phyloP scores from a whole-genome alignment of 139 green algal species.

The Picochlorum sp. region DNA sequence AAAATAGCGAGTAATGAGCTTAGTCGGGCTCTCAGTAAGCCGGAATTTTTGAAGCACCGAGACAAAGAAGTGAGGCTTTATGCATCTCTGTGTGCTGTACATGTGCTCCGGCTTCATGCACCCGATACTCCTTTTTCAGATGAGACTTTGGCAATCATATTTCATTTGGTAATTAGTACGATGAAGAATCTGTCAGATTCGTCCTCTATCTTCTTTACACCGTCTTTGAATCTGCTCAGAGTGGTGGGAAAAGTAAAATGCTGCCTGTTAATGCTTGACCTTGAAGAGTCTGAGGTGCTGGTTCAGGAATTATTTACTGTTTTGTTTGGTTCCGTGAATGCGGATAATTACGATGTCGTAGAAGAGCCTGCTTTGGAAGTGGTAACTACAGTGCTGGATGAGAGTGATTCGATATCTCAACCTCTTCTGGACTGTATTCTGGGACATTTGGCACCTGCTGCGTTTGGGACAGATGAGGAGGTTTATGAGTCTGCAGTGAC shows the following conservation, averaged over 20 bases:
- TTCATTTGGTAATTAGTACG: conserved; percentile 34
- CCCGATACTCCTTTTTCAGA: conserved; percentile 49
- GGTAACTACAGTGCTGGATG: conserved; percentile 38
- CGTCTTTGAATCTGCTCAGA: conserved; percentile 40
- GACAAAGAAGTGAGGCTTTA: conserved; percentile 56
- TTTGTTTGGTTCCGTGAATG: conserved; percentile 36
- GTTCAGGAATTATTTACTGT: conserved; percentile 25
- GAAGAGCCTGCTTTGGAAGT: conserved; percentile 13
- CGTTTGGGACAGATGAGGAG: conserved; percentile 10
- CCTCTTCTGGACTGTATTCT: conserved; percentile 52
- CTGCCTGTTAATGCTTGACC: conserved; percentile 48
- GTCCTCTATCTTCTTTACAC: conserved; percentile 30
- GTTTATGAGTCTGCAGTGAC: background rate
- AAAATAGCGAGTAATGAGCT: conserved; percentile 18
- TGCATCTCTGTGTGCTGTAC: conserved; percentile 26
- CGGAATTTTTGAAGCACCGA: conserved; percentile 24
- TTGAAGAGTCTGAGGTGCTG: conserved; percentile 27
- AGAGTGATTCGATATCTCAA: conserved; percentile 46
- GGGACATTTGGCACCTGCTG: conserved; percentile 25
- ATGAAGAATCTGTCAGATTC: conserved; percentile 36
- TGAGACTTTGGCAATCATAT: conserved; percentile 35
- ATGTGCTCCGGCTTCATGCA: conserved; percentile 43
- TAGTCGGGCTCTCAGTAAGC: conserved; percentile 11
- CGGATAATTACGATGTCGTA: conserved; percentile 24
- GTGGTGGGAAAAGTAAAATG: conserved; percentile 38